These are phyloP conservation scores for Schoenoplectus triqueter DNA, from an alignment of 202 grass and related monocot species.

Conservation along the genomic window DNA sequence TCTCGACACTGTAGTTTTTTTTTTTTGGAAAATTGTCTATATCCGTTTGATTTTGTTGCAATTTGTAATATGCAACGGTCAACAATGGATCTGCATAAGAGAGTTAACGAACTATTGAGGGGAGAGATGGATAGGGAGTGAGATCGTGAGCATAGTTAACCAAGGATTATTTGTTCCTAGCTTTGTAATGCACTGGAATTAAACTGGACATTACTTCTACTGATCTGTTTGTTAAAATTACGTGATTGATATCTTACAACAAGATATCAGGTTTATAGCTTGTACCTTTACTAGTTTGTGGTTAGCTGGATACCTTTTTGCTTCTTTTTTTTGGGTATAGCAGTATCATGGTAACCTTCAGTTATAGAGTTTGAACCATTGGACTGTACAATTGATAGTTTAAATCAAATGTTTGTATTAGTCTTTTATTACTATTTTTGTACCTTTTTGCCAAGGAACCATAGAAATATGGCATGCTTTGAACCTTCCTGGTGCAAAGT, in stretches of 20 bases:
- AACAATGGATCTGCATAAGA: constrained; percentile 23
- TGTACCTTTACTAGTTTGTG: not conserved
- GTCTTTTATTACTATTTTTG: too few species aligned
- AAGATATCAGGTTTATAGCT: not conserved
- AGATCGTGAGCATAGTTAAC: not conserved
- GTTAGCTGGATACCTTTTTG: not conserved
- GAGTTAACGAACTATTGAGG: not conserved
- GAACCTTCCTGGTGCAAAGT: not conserved
- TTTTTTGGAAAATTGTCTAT: not conserved
- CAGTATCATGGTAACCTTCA: not conserved
- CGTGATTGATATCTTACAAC: not conserved
- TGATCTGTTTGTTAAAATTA: not conserved
- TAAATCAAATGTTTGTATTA: too few species aligned
- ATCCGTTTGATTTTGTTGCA: not conserved
- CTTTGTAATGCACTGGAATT: constrained; percentile 18
- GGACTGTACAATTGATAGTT: not conserved
- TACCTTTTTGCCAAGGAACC: too few species aligned
- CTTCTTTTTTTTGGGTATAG: not conserved
- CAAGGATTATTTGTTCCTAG: not conserved
- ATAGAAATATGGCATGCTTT: too few species aligned
- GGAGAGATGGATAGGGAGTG: not conserved
- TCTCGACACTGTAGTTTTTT: not conserved
- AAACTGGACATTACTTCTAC: not conserved
- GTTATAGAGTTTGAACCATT: not conserved
- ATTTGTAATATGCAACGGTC: not conserved